Base-by-base conservation (phyloP, 106 monocot genomes). In the Dioscorea dumetorum region DNA sequence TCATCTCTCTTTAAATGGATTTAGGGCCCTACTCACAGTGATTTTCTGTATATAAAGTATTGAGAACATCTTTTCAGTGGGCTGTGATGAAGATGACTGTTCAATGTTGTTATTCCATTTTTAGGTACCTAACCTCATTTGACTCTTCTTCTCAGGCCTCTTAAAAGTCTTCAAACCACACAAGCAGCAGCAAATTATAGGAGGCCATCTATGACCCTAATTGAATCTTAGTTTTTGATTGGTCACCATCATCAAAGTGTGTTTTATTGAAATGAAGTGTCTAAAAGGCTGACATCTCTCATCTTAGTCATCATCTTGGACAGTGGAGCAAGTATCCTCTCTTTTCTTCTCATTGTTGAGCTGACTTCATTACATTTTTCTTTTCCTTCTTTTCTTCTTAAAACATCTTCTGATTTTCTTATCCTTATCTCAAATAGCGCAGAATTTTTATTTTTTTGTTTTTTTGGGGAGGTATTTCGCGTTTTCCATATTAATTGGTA, bases 91-190 rank as follows among this genome's bases (percentile, higher is more conserved):
- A 50, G 24, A 31, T 59, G 71, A 77, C 66, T 59, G 33, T 60
- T 66, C 12, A 56, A 48, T 71, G 33, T 32, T 33, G 15, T 58
- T n/a, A n/a, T n/a, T 77, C 60, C 53, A 52, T 20, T 60, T 58
- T 23, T 34, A 57, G 58, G 21, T 61, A 71, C 71, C 77, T 77
- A 77, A 77, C 60, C 32, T 66, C 50, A 49, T 71, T 41, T 71
- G 77, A 71, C 71, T 53, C 33, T 66, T 71, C 15, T 67, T 41
- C 21, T 12, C 70, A 65, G 64, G 48, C 41, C 41, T 68, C 52
- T 63, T 63, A 32, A 28, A 28, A 63, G 17, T 33, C 59, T 19
- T 23, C 49, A n/a, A 57, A 11, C 64, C 70, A 63, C 62, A 28
- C 16, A 65, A 8, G 57, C 48, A 20, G 57, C 48, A 20, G n/a